Evolutionary conservation across 2,329 filamentous ascomycete species (phyloP).

Genomic region (Didymella lethalis): DNA sequence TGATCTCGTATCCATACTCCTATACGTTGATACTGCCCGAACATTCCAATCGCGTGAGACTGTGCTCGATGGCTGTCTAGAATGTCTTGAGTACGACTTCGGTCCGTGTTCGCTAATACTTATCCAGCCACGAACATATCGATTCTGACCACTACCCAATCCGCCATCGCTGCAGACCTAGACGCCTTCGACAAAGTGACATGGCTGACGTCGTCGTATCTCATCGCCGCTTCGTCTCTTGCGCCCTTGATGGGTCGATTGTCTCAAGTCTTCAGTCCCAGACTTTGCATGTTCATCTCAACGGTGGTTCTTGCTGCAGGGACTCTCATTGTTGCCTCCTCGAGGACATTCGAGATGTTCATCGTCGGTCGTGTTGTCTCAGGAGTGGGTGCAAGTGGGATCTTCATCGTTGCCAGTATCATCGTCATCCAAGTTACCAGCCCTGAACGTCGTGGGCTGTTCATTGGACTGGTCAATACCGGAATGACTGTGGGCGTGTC

Average conservation of each 20-base stretch:
- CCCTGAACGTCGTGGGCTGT: slow-evolving; percentile 72
- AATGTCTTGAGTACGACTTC: neutral
- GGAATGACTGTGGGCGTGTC: slow-evolving; percentile 76
- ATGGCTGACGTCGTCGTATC: slow-evolving; percentile 83
- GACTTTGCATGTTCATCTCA: slow-evolving; percentile 69
- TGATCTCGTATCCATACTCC: neutral
- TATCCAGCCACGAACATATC: slow-evolving; percentile 72
- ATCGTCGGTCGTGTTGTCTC: slow-evolving; percentile 72
- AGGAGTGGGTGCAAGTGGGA: slow-evolving; percentile 74
- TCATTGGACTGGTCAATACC: slow-evolving; percentile 76
- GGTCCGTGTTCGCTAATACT: slow-evolving; percentile 27
- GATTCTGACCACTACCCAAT: slow-evolving; percentile 82
- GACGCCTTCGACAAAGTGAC: slow-evolving; percentile 75
- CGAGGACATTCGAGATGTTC: slow-evolving; percentile 68
- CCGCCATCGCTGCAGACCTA: slow-evolving; percentile 76
- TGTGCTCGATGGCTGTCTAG: neutral
- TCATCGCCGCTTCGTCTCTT: slow-evolving; percentile 62
- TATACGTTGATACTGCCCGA: neutral
- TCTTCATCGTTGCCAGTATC: slow-evolving; percentile 77
- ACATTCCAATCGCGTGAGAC: neutral
- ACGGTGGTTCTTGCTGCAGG: slow-evolving; percentile 68
- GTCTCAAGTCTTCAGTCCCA: slow-evolving; percentile 75
- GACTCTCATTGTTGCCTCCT: slow-evolving; percentile 68
- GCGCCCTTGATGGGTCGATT: slow-evolving; percentile 76
- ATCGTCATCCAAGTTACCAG: slow-evolving; percentile 77